A percentile compares a stretch with the other conserved stretches of the same genome.
These are phyloP conservation scores for Naganishia onofrii DNA, from an alignment of 768 basidiomycete species.

Conservation along the genomic window DNA sequence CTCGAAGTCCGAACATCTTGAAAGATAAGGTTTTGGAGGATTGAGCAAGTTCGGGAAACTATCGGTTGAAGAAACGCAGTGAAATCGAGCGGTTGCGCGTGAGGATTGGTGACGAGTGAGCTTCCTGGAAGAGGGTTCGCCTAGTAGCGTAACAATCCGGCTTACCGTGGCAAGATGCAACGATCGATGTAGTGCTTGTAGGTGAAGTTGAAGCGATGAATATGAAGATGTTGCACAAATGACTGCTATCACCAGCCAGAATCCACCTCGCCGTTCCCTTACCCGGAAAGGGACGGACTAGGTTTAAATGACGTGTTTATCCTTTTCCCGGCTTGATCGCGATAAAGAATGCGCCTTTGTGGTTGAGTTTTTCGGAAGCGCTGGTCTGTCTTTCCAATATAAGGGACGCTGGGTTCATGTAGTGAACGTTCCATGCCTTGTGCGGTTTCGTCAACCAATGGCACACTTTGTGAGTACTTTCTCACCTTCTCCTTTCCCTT, in stretches of 20 bases:
- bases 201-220: too few relatives aligned
- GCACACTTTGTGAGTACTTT: background rate
- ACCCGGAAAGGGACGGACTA: constrained; percentile 7
- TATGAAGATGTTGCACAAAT: background rate
- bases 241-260: background rate
- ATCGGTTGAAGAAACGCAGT: background rate
- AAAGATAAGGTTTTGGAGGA: background rate
- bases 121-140: background rate
- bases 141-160: background rate
- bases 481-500: background rate
- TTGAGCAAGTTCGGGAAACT: background rate
- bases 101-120: background rate
- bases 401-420: background rate
- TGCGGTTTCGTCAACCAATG: background rate
- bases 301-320: constrained; percentile 3
- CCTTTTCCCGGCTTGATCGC: background rate
- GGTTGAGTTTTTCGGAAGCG: background rate
- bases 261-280: background rate
- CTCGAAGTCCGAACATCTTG: constrained; percentile 50
- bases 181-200: background rate
- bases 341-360: constrained; percentile 1
- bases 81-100: background rate
- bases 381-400: background rate
- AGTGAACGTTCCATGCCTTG: background rate
- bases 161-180: constrained; percentile 11